phyloP scores from a whole-genome alignment of 495 filamentous ascomycete species.

The Penicillium bialowiezense region DNA sequence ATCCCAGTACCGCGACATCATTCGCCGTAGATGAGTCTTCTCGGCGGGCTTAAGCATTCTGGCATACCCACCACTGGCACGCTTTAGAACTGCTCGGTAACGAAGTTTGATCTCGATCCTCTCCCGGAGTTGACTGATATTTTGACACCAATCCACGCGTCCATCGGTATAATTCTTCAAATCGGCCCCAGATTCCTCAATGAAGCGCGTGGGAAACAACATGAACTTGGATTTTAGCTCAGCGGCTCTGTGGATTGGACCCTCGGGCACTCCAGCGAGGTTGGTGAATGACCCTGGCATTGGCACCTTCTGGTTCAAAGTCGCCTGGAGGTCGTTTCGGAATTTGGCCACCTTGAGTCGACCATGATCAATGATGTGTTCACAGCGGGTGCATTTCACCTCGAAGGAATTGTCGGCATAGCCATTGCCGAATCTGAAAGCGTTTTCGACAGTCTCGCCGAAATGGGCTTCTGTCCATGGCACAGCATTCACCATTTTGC shows the following conservation, averaged over 20 bases:
- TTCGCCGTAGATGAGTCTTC: slow-evolving; percentile 57
- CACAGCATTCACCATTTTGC: slow-evolving; percentile 25
- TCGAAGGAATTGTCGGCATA: slow-evolving; percentile 61
- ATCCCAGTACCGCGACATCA: slow-evolving; percentile 81
- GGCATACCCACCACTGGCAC: background rate
- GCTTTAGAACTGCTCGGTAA: slow-evolving; percentile 7
- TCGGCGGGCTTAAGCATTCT: slow-evolving; percentile 14
- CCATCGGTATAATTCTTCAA: slow-evolving; percentile 34
- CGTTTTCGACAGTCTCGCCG: slow-evolving; percentile 4
- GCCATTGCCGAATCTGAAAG: slow-evolving; percentile 35
- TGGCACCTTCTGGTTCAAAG: slow-evolving; percentile 42
- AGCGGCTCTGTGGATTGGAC: background rate
- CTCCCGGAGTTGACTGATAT: slow-evolving; percentile 11
- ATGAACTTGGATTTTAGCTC: slow-evolving; percentile 11
- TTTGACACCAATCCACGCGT: slow-evolving; percentile 17
- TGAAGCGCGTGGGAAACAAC: slow-evolving; percentile 57
- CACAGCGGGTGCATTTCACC: slow-evolving; percentile 42
- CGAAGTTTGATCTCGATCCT: slow-evolving; percentile 10
- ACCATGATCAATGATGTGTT: slow-evolving; percentile 47
- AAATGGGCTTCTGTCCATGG: slow-evolving; percentile 25
- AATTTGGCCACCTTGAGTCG: slow-evolving; percentile 53
- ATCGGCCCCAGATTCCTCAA: slow-evolving; percentile 39
- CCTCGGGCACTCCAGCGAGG: slow-evolving; percentile 30
- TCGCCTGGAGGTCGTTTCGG: slow-evolving; percentile 43
- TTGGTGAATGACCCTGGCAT: slow-evolving; percentile 63